phyloP scores from a whole-genome alignment of 129 eudicot genomes.

The Pseudognaphalium luteoalbum region DNA sequence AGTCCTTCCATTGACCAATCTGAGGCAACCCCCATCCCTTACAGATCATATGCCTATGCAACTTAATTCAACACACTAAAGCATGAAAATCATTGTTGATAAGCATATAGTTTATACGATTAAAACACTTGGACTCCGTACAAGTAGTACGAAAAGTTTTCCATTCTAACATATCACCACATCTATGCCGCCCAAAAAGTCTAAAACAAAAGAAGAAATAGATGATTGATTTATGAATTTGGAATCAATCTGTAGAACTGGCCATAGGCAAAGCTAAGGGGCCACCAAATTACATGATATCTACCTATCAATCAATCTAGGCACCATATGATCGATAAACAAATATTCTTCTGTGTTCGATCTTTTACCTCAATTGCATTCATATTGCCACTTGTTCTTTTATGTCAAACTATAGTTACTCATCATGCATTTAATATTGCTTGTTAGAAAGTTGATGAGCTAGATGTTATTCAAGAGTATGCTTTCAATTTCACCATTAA shows the following conservation, averaged over 20 bases:
- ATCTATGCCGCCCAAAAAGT: not conserved
- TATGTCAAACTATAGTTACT: slow-evolving; percentile 19
- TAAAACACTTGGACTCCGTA: not conserved
- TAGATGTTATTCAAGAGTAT: not conserved
- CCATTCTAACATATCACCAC: not conserved
- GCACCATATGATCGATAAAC: not conserved
- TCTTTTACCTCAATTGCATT: not conserved
- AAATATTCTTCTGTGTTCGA: not conserved
- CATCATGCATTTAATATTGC: not conserved
- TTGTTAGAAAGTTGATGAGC: slow-evolving; percentile 14
- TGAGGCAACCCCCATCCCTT: not conserved
- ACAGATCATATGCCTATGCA: not conserved
- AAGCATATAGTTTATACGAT: not conserved
- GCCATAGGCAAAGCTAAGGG: slow-evolving; percentile 4
- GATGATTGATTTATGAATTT: not conserved
- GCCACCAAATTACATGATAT: not conserved
- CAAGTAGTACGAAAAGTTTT: not conserved
- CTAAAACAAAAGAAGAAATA: slow-evolving; percentile 2
- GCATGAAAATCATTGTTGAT: not conserved
- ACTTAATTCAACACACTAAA: not conserved
- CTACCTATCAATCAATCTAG: not conserved
- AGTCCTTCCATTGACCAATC: not conserved
- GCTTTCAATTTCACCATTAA: no score
- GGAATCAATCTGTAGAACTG: not conserved
- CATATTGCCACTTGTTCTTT: not conserved